phyloP scores from a whole-genome alignment of 2,329 filamentous ascomycete genomes.

The Sarocladiaceae sp. region DNA sequence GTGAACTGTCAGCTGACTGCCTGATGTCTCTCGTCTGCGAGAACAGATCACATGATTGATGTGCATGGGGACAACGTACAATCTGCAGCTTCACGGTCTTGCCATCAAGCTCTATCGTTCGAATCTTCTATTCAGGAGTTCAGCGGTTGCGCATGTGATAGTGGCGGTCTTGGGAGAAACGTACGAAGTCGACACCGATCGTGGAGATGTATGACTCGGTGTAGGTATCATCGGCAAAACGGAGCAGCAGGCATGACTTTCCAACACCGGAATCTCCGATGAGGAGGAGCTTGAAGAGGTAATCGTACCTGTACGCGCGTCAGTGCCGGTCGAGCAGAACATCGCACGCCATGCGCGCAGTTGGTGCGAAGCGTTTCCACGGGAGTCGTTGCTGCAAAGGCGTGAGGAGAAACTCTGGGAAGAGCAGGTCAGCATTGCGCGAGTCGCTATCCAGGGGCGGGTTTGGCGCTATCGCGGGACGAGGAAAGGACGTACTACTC shows the following conservation, averaged over 20 bases:
- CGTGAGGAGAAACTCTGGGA: slow-evolving; percentile 11
- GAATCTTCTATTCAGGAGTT: slow-evolving; percentile 72
- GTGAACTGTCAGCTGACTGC: slow-evolving; percentile 12
- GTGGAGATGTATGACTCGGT: slow-evolving; percentile 99
- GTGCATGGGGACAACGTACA: slow-evolving; percentile 49
- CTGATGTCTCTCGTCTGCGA: no score
- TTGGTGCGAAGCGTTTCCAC: not conserved
- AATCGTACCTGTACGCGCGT: slow-evolving; percentile 78
- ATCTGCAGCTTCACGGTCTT: slow-evolving; percentile 99
- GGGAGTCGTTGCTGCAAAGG: no score
- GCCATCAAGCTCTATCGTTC: slow-evolving; percentile 97
- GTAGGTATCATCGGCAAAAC: slow-evolving; percentile 98
- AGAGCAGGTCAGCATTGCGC: slow-evolving; percentile 10
- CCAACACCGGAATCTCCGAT: slow-evolving; percentile 99
- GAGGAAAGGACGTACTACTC: slow-evolving; percentile 69
- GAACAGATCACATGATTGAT: not conserved
- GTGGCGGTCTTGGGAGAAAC: slow-evolving; percentile 28
- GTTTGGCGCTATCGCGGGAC: slow-evolving; percentile 21
- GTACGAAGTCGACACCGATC: slow-evolving; percentile 97
- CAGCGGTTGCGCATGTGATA: slow-evolving; percentile 14
- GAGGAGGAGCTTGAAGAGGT: slow-evolving; percentile 99
- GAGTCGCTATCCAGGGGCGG: slow-evolving; percentile 20
- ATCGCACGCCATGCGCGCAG: not conserved
- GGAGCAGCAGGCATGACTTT: slow-evolving; percentile 97
- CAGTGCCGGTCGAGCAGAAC: slow-evolving; percentile 9